Conservation (phyloP, 1,139 yeast species). For the Saccharomycopsis hybrid region DNA sequence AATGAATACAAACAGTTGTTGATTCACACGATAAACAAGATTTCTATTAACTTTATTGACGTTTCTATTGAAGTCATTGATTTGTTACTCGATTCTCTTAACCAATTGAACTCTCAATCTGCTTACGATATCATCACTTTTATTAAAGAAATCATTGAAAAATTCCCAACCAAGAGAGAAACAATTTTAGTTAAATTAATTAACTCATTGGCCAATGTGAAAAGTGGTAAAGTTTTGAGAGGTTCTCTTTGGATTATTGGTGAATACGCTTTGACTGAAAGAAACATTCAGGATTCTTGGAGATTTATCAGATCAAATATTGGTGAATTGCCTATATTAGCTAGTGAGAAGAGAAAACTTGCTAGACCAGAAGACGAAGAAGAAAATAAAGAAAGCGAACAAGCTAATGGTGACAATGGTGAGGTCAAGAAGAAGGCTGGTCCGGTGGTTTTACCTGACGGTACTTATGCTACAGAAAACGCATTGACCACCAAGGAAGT, state of each 20-base stretch:
- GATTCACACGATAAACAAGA: constrained; percentile 81
- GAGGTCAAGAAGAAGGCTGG: constrained; percentile 34
- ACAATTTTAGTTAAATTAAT: constrained; percentile 62
- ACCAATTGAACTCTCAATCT: constrained; percentile 77
- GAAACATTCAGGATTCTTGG: constrained; percentile 82
- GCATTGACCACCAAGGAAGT: constrained; percentile 50
- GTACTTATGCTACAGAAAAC: constrained; percentile 95
- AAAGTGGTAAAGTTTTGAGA: constrained; percentile 86
- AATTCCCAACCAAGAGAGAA: constrained; percentile 74
- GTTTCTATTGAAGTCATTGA: constrained; percentile 92
- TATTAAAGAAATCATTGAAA: constrained; percentile 90
- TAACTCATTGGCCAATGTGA: constrained; percentile 55
- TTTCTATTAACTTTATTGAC: constrained; percentile 84
- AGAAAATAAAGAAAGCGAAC: constrained; percentile 34
- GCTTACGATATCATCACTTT: constrained; percentile 86
- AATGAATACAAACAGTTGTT: constrained; percentile 84
- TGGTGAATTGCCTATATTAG: constrained; percentile 88
- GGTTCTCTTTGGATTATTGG: constrained; percentile 96
- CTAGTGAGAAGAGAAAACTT: constrained; percentile 54
- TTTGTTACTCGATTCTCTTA: constrained; percentile 76
- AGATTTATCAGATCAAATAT: constrained; percentile 72
- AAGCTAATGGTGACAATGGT: constrained; percentile 26
- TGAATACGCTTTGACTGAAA: constrained; percentile 73
- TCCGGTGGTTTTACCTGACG: constrained; percentile 91
- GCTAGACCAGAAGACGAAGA: constrained; percentile 26